Conservation (phyloP, 2,329 filamentous ascomycete genomes). For the Cephalotrichum gorgonifer region DNA sequence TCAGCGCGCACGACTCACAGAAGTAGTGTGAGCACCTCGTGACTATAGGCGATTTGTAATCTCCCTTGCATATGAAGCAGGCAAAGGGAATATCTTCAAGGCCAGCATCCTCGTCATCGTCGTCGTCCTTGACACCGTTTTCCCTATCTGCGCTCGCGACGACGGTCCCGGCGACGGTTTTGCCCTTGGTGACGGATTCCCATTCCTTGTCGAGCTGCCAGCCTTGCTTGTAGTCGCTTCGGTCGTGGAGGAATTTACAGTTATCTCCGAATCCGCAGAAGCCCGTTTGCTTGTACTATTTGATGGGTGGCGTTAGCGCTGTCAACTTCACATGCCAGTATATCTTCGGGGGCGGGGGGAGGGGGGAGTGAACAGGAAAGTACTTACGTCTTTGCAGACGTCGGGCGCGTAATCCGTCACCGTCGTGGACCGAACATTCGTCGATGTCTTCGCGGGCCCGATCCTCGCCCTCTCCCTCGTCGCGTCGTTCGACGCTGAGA, state of each 20-base stretch:
- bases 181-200: conserved; percentile 72
- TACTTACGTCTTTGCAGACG: conserved; percentile 74
- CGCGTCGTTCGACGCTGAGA: conserved; percentile 68
- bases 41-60: conserved; percentile 70
- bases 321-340: not conserved
- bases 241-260: conserved; percentile 71
- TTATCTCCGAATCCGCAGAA: conserved; percentile 56
- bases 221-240: conserved; percentile 76
- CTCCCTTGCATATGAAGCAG: conserved; percentile 73
- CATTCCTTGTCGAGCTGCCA: conserved; percentile 95
- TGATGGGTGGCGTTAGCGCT: conserved; percentile 11
- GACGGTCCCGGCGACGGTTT: conserved; percentile 48
- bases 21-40: conserved; percentile 96
- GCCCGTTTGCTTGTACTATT: conserved; percentile 31
- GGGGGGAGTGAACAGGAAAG: not conserved
- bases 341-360: not conserved
- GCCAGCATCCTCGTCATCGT: conserved; percentile 55
- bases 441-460: conserved; percentile 78
- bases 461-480: conserved; percentile 71
- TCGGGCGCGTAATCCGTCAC: conserved; percentile 86
- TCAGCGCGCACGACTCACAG: conserved; percentile 80
- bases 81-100: conserved; percentile 81
- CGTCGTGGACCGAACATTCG: conserved; percentile 84
- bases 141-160: conserved; percentile 48
- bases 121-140: conserved; percentile 25